A percentile compares a stretch with the other conserved stretches of the same genome.
These are phyloP conservation scores for Viola pubescens DNA, from an alignment of 441 rosid genomes.

Conservation along the genomic window DNA sequence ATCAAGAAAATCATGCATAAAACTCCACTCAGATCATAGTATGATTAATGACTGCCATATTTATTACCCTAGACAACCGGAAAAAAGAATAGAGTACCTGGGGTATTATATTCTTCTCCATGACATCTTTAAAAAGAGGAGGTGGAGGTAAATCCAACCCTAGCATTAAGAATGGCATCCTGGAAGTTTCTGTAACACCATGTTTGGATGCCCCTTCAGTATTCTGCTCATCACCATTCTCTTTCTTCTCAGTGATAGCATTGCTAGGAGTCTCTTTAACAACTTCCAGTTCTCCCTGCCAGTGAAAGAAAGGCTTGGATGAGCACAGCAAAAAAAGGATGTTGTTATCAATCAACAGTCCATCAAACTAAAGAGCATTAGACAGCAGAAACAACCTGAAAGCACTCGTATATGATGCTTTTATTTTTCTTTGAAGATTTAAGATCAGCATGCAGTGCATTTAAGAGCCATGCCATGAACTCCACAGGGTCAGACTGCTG, in stretches of 20 bases:
- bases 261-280: slow-evolving; percentile 62
- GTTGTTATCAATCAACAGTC: slow-evolving; percentile 1
- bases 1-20: too few relatives aligned
- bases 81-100: slow-evolving; percentile 42
- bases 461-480: slow-evolving; percentile 94
- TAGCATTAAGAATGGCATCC: slow-evolving; percentile 93
- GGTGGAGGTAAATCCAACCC: slow-evolving; percentile 97
- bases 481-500: slow-evolving; percentile 91
- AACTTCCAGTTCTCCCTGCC: slow-evolving; percentile 83
- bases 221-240: slow-evolving; percentile 32
- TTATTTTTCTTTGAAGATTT: slow-evolving; percentile 45
- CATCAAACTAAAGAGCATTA: not conserved
- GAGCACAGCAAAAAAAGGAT: slow-evolving; percentile 6
- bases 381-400: slow-evolving; percentile 49
- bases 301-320: slow-evolving; percentile 12
- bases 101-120: slow-evolving; percentile 97
- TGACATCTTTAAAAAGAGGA: slow-evolving; percentile 87
- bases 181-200: slow-evolving; percentile 45
- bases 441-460: slow-evolving; percentile 73
- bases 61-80: not conserved
- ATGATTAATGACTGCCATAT: too few relatives aligned
- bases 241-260: slow-evolving; percentile 37
- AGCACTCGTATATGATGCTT: slow-evolving; percentile 81
- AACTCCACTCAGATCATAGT: too few relatives aligned
- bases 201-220: slow-evolving; percentile 21